Percentiles rank a stretch among this genome's conserved stretches.
Conservation (phyloP, 768 basidiomycete genomes). For the Phlebiopsis gigantea region DNA sequence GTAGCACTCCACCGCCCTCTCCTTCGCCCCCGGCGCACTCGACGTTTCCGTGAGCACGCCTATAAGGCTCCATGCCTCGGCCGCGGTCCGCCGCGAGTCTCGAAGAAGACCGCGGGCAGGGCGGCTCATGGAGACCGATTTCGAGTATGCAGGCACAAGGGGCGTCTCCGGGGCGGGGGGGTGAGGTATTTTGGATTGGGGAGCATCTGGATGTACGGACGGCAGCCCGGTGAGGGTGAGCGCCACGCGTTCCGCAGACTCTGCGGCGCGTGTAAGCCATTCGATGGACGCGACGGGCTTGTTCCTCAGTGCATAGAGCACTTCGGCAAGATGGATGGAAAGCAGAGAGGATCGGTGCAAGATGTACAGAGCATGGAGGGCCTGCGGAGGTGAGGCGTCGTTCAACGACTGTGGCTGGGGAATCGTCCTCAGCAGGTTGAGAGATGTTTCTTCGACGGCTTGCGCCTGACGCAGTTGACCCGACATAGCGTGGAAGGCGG, state of each 20-base stretch:
- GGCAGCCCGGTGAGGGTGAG: slow-evolving; percentile 44
- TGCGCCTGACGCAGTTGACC: slow-evolving; percentile 52
- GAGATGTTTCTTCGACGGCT: slow-evolving; percentile 48
- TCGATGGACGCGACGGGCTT: slow-evolving; percentile 44
- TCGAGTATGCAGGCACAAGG: slow-evolving; percentile 39
- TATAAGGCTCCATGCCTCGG: slow-evolving; percentile 71
- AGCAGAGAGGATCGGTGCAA: slow-evolving; percentile 72
- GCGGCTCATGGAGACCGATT: slow-evolving; percentile 45
- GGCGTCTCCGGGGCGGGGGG: slow-evolving; percentile 34
- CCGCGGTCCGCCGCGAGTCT: slow-evolving; percentile 65
- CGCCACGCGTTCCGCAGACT: slow-evolving; percentile 63
- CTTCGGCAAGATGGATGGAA: slow-evolving; percentile 70
- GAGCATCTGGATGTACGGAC: slow-evolving; percentile 28
- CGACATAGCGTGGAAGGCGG: slow-evolving; percentile 61
- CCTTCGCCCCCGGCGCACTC: slow-evolving; percentile 22
- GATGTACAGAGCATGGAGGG: slow-evolving; percentile 59
- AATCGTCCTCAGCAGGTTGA: slow-evolving; percentile 51
- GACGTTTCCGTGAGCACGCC: slow-evolving; percentile 56
- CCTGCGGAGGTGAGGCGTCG: slow-evolving; percentile 47
- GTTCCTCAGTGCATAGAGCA: slow-evolving; percentile 45
- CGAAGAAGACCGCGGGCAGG: slow-evolving; percentile 56
- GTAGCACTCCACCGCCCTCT: slow-evolving; percentile 56
- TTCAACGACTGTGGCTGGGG: slow-evolving; percentile 39
- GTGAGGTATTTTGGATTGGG: slow-evolving; percentile 29
- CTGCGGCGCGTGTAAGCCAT: slow-evolving; percentile 55